phyloP scores from a whole-genome alignment of 495 filamentous ascomycete genomes.

The Pseudotulostoma volvatum region DNA sequence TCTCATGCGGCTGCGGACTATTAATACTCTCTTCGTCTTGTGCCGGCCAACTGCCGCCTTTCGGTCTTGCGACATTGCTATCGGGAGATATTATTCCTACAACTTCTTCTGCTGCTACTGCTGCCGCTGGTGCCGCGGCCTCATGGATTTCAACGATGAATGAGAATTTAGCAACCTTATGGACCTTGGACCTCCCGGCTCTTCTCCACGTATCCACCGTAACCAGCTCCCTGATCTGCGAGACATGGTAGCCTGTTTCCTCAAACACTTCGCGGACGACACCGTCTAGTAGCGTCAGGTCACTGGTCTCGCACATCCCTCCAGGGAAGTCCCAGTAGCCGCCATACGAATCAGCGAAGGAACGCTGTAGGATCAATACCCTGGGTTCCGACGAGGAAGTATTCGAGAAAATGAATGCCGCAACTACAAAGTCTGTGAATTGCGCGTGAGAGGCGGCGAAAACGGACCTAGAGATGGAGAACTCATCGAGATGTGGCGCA shows the following conservation, averaged over 20 bases:
- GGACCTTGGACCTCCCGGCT: too few relatives aligned
- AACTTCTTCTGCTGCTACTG: too few relatives aligned
- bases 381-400: constrained; percentile 6
- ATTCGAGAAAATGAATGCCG: constrained; percentile 27
- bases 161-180: constrained; percentile 17
- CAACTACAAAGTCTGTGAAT: constrained; percentile 21
- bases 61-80: too few relatives aligned
- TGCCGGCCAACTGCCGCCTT: too few relatives aligned
- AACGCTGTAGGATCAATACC: constrained; percentile 38
- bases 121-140: constrained; percentile 1
- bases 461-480: constrained; percentile 18
- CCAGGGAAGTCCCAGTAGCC: constrained; percentile 44
- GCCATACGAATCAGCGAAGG: constrained; percentile 26
- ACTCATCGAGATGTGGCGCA: constrained; percentile 23
- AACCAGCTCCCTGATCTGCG: constrained; percentile 27
- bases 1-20: too few relatives aligned
- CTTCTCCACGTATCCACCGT: constrained; percentile 20
- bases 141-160: constrained; percentile 26
- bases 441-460: constrained; percentile 20
- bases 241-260: constrained; percentile 39
- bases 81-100: too few relatives aligned
- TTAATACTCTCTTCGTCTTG: too few relatives aligned
- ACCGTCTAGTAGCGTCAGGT: constrained; percentile 36
- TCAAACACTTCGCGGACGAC: constrained; percentile 40
- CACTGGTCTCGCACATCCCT: constrained; percentile 30